Conservation (phyloP, 345 rosid species). For the Jatropha curcas region DNA sequence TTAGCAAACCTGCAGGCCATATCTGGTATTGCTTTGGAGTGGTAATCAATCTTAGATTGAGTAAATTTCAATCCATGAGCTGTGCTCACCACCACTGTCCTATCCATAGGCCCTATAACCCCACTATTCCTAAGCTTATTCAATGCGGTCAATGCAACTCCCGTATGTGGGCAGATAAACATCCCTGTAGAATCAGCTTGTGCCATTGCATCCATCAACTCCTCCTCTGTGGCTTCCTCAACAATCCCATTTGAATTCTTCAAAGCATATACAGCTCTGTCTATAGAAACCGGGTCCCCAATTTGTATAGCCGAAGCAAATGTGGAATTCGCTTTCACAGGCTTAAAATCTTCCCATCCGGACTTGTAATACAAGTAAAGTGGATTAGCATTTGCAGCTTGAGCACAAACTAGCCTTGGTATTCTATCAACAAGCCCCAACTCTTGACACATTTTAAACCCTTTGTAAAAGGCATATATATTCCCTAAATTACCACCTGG, state of each 20-base stretch:
- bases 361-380: constrained; percentile 75
- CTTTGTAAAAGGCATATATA: constrained; percentile 88
- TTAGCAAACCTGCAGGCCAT: constrained; percentile 81
- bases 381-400: constrained; percentile 91
- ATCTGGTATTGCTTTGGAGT: constrained; percentile 67
- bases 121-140: constrained; percentile 77
- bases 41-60: constrained; percentile 80
- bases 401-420: constrained; percentile 86
- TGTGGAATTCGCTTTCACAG: constrained; percentile 69
- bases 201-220: constrained; percentile 94
- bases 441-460: constrained; percentile 84
- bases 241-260: constrained; percentile 75
- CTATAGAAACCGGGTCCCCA: constrained; percentile 91
- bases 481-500: constrained; percentile 93
- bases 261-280: constrained; percentile 82
- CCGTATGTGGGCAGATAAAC: constrained; percentile 95
- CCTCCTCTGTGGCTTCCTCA: constrained; percentile 88
- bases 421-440: constrained; percentile 79
- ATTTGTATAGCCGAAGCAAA: constrained; percentile 96
- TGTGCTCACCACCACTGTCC: constrained; percentile 88
- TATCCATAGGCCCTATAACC: constrained; percentile 59
- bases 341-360: constrained; percentile 71
- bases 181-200: constrained; percentile 91
- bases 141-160: constrained; percentile 83
- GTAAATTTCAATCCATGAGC: constrained; percentile 94